Evolutionary conservation across 108 stramenopile species (phyloP), one percentile per base, ranked within the genome.

Genomic region (Pseudonitzschia delicatissima): DNA sequence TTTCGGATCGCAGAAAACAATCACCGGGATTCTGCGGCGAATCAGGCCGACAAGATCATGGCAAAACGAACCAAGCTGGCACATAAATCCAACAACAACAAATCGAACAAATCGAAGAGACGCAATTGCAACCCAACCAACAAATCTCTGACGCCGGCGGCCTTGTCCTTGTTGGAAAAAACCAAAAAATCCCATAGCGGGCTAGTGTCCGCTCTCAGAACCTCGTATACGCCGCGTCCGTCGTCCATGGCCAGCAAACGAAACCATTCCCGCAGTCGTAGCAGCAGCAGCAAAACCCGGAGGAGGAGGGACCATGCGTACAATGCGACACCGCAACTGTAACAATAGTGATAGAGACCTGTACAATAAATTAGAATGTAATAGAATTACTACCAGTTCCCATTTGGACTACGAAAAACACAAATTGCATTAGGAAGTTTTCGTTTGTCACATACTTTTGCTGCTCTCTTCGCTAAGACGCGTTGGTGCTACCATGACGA

Each of bases 161-260:
- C 57, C n/a, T 15, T 68, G 57, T 57, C 67, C 17, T 40, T 68
- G 35, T 32, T 53, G 57, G 20, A 57, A 33, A 61, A 49, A 45
- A 64, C 20, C 5, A 29, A 11, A 29, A 48, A 66, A 12, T n/a
- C 23, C 13, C 37, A 29, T 15, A 50, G 67, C 50, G 37, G 66
- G 5, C 67, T 74, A 48, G 59, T 55, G 0, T 74, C 73, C 1
- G 42, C 73, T 9, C 39, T 74, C 25, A 47, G 73, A 31, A 44
- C 45, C 21, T 74, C 73, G 12, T 74, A 74, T 53, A 73, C 72
- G 17, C 72, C 72, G 28, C 53, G 31, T 5, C 20, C 34, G 6
- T 39, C 58, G 13, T 61, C 60, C 60, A 5, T 21, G 0, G 5
- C 57, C 3, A 0, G 9, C 32, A 33, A 25, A 23, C 23, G 31